Evolutionary conservation across 1,284 basidiomycete species (phyloP), one percentile per base, ranked within the genome.

Genomic region (Cryptococcus deneoformans): DNA sequence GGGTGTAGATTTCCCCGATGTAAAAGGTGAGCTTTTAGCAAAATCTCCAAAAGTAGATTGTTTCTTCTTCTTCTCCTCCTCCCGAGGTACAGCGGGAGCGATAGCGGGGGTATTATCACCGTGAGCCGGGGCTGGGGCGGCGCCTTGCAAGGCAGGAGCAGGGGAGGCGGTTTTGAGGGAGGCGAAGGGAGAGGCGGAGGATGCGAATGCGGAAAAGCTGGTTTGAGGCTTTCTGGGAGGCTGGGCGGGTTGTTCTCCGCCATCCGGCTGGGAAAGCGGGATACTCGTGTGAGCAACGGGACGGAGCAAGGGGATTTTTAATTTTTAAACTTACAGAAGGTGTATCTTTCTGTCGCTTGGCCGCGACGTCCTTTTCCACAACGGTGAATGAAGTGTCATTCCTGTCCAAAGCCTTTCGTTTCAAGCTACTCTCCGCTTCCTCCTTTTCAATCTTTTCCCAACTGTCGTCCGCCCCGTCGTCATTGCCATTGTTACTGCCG

Each of bases 171-270:
- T 54, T 39, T 61, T 55, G 52, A 53, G 40, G 34, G 54, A 10
- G 5, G 80, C 78, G 67, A 88, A 87, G 1, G 87, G 86, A 4
- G 87, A 87, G 14, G 82, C 64, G 2, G 83, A 73, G 0, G 82
- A 81, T 0, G 84, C 81, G 65, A 87, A 89, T 0, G 85, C 82
- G 64, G 84, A 84, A 63, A 87, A 88, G 4, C 69, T 70, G 11
- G 68, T 52, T 45, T 65, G 68, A 62, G 70, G 71, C 14, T 58
- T 54, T 29, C 5, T 29, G 1, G 29, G 29, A 9, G 63, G 60
- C 9, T 40, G 49, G n/a, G 43, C 47, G 5, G 51, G 20, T 37
- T 57, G 40, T 16, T 50, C 42, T 24, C 45, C 53, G 16, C 16
- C 16, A 3, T 3, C 5, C 11, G 40, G 40, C 40, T 42, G 12